Percentiles rank a stretch among this genome's conserved stretches.
phyloP scores from a whole-genome alignment of 495 filamentous ascomycete species.

The Penicillium antarcticum region DNA sequence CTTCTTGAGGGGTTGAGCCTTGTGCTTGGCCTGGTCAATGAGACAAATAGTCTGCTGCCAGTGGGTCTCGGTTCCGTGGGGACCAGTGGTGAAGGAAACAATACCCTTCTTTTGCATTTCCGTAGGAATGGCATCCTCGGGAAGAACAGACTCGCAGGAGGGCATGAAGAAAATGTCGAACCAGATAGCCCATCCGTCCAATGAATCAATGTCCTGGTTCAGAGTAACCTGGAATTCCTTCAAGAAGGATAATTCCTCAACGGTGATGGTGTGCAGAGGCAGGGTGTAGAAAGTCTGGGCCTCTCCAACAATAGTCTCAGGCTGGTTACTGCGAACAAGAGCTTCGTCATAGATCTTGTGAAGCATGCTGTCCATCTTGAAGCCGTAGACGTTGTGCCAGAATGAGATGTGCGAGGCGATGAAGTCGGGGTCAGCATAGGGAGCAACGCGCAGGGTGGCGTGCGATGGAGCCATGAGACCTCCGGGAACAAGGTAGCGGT shows the following conservation, averaged over 20 bases:
- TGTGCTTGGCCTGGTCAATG: constrained; percentile 40
- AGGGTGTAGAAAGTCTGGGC: constrained; percentile 53
- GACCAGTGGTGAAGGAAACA: constrained; percentile 54
- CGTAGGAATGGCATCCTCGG: constrained; percentile 39
- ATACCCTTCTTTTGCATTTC: constrained; percentile 46
- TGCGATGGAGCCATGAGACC: constrained; percentile 91
- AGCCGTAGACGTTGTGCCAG: constrained; percentile 66
- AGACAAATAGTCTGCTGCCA: constrained; percentile 50
- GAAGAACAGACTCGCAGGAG: constrained; percentile 38
- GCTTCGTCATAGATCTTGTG: constrained; percentile 59
- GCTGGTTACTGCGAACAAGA: constrained; percentile 46
- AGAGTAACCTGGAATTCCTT: constrained; percentile 53
- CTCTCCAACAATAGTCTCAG: constrained; percentile 42
- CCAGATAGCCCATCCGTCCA: constrained; percentile 62
- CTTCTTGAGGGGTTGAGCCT: constrained; percentile 39
- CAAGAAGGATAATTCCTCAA: constrained; percentile 56
- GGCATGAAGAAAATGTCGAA: constrained; percentile 64
- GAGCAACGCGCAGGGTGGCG: constrained; percentile 80
- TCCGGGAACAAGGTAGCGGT: constrained; percentile 71
- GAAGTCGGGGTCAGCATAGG: constrained; percentile 83
- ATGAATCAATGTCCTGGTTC: constrained; percentile 49
- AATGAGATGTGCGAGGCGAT: constrained; percentile 59
- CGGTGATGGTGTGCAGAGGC: constrained; percentile 52
- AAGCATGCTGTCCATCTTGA: constrained; percentile 56
- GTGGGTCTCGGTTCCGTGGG: constrained; percentile 49